Evolutionary conservation across 768 basidiomycete genomes (phyloP), one percentile per base, ranked within the genome.

Genomic region (Calocybe indica): DNA sequence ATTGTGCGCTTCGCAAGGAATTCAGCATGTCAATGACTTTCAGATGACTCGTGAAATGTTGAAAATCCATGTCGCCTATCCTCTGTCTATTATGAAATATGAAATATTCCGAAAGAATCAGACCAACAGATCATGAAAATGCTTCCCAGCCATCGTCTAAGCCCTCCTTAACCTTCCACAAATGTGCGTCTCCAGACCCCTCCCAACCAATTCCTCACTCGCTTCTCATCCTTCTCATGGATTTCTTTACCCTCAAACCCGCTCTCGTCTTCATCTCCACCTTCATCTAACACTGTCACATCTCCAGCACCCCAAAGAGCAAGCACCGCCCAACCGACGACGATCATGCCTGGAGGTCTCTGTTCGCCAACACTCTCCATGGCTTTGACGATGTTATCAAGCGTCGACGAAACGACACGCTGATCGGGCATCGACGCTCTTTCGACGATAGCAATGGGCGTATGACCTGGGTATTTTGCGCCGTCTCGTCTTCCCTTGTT

Each of bases 361-460:
- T 98, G 93, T 56, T 91, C 88, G 6, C 88, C 92, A 1, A 76
- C 68, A 51, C 76, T 79, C 47, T 85, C 83, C 62, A 97, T 61
- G 1, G 87, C 92, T 12, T 64, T 65, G 11, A 76, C 79, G 36
- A 97, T 79, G 56, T 85, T 75, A 46, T 67, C 72, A 42, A 99
- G 61, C 1, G 93, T 98, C 12, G 85, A 87, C 29, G 74, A 73
- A 14, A 96, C 73, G 2, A 88, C 80, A 10, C 96, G 71, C 65
- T 98, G 96, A 65, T 99, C 96, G 0, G 86, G 82, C 76, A 90
- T 87, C 14, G 88, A 90, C n/a, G 90, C 93, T 6, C 95, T 79
- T 65, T 99, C 96, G 45, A 99, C 82, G 54, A 98, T 83, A 6
- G 93, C 92, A 55, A 98, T 90, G 5, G 96, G 96, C 11, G 79